Percentiles rank a stretch among this genome's conserved stretches.
Conservation (phyloP, 169 alveolate genomes). For the Plasmodium falciparum region DNA sequence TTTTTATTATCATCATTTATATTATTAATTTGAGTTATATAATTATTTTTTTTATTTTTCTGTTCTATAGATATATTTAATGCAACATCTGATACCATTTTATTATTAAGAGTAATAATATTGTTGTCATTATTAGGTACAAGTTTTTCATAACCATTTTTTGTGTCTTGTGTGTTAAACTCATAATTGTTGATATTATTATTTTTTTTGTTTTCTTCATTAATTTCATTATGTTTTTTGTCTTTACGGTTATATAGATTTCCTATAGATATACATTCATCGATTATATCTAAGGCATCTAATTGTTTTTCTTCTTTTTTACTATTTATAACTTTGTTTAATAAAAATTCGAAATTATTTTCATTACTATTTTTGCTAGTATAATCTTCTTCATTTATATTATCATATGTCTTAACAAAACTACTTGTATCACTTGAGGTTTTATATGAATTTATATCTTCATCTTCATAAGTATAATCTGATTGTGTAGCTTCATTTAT, state of each 20-base stretch:
- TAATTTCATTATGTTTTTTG: background rate
- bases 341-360: constrained; percentile 5
- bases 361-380: constrained; percentile 5
- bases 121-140: too few relatives aligned
- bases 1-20: constrained; percentile 8
- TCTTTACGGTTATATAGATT: constrained; percentile 2
- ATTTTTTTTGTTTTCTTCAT: background rate
- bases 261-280: constrained; percentile 73
- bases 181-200: background rate
- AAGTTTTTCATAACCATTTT: background rate
- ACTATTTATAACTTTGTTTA: constrained; percentile 33
- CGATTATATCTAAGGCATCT: constrained; percentile 30
- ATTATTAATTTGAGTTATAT: background rate
- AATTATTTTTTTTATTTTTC: too few relatives aligned
- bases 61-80: too few relatives aligned
- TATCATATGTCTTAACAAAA: constrained; percentile 4
- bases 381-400: constrained; percentile 8
- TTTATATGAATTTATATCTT: background rate
- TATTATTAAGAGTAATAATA: too few relatives aligned
- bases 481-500: background rate
- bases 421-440: constrained; percentile 6
- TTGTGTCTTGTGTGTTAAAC: background rate
- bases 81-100: too few relatives aligned
- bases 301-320: constrained; percentile 47
- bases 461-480: background rate